Evolutionary conservation across 2,329 filamentous ascomycete species (phyloP).

Genomic region (Tolypocladium tropicale): DNA sequence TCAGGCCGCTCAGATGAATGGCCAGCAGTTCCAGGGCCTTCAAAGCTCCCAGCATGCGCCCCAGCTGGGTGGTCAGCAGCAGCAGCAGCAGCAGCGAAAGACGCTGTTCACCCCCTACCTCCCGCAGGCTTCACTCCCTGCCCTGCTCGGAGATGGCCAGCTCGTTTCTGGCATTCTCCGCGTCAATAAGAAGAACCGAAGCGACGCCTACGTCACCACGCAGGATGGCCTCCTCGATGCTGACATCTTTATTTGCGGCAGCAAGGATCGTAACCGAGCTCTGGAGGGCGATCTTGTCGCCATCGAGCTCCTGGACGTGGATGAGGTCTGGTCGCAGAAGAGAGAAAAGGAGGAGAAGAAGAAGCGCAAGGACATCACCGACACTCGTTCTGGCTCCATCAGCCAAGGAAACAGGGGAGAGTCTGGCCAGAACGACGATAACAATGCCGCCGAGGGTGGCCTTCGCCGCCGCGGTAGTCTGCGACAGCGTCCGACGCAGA

Average conservation of each 20-base stretch:
- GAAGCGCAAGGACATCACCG: conserved; percentile 97
- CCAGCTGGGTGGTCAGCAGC: conserved; percentile 50
- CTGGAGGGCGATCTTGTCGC: conserved; percentile 94
- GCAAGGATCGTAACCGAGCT: conserved; percentile 95
- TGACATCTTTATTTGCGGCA: conserved; percentile 98
- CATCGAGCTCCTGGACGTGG: conserved; percentile 90
- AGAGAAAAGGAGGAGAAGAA: conserved; percentile 99
- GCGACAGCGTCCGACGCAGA: conserved; percentile 92
- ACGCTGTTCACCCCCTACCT: conserved; percentile 97
- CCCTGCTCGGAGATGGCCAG: conserved; percentile 81
- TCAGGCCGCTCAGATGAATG: conserved; percentile 76
- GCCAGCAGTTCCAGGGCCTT: conserved; percentile 61
- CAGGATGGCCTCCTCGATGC: conserved; percentile 81
- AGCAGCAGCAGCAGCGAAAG: conserved; percentile 80
- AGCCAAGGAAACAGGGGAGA: conserved; percentile 57
- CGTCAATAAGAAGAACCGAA: conserved; percentile 99
- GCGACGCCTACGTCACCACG: conserved; percentile 94
- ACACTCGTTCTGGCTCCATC: conserved; percentile 69
- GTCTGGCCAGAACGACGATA: conserved; percentile 49
- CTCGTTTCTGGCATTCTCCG: conserved; percentile 93
- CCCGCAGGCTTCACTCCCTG: conserved; percentile 86
- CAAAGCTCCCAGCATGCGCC: conserved; percentile 64
- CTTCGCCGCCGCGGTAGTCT: conserved; percentile 90
- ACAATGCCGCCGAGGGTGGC: conserved; percentile 63
- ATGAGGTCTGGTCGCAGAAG: conserved; percentile 98